These are phyloP conservation scores for Inonotus obliquus DNA, from an alignment of 1,284 basidiomycete species.

Conservation along the genomic window DNA sequence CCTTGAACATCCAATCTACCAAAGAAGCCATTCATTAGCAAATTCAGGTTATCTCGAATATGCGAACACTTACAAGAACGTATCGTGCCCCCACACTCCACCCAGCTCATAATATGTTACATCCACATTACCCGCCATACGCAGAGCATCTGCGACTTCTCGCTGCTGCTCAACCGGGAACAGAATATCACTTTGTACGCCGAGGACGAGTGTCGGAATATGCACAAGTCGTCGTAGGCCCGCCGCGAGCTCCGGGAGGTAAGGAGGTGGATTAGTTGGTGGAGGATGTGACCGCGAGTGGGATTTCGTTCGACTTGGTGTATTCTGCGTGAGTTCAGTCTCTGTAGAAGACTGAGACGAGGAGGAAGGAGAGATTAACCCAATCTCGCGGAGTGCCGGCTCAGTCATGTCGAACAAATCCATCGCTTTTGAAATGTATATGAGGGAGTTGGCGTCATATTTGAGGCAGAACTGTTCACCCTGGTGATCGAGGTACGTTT, in stretches of 20 bases:
- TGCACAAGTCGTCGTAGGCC: constrained; percentile 75
- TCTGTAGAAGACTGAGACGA: constrained; percentile 26
- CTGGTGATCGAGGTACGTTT: constrained; percentile 98
- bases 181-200: constrained; percentile 95
- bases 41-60: neutral
- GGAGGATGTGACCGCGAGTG: constrained; percentile 70
- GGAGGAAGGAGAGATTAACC: constrained; percentile 36
- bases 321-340: constrained; percentile 24
- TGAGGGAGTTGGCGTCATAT: constrained; percentile 98
- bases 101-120: constrained; percentile 98
- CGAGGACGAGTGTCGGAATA: constrained; percentile 85
- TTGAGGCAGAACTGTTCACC: constrained; percentile 97
- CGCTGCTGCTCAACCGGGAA: constrained; percentile 98
- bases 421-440: constrained; percentile 99
- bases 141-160: constrained; percentile 89
- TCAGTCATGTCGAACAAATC: constrained; percentile 96
- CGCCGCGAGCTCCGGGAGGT: constrained; percentile 79
- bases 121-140: constrained; percentile 80
- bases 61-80: constrained; percentile 66
- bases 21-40: neutral
- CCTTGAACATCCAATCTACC: constrained; percentile 66
- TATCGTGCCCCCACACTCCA: constrained; percentile 98
- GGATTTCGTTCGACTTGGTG: constrained; percentile 32
- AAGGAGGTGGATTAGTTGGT: constrained; percentile 61
- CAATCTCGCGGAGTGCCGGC: constrained; percentile 69